Evolutionary conservation across 163 green algal species (phyloP), one percentile per base, ranked within the genome.

Genomic region (Chlamydomonas reinhardtii): DNA sequence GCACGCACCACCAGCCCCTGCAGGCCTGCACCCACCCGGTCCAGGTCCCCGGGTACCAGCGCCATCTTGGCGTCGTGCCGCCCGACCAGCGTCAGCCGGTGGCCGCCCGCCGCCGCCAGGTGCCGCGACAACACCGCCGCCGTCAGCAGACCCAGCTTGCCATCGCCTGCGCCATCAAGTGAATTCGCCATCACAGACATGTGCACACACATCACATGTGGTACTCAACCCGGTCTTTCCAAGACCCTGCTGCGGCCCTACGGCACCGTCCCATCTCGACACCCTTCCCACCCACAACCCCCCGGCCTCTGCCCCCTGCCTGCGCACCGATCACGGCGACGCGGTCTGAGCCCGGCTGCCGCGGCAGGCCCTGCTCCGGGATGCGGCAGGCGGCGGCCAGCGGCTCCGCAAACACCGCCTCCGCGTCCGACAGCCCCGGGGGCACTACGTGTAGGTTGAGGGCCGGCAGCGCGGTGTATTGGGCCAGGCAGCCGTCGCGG

Each of bases 321-420:
- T 11, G 56, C 87, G 12, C 52, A 90, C 82, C 88, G 16, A 90
- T 72, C 12, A 90, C 76, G 0, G 72, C 88, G 35, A 90, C 83
- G 0, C 71, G 48, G n/a, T 87, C 82, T 19, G 15, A 0, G 15
- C 5, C n/a, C 20, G 77, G 77, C 34, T 54, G n/a, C 20, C 43
- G 65, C 15, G 77, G 77, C 29, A 84, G 69, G 34, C 79, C 79
- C 69, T 97, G 95, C 86, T 97, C 95, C 20, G 93, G 74, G 29
- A 97, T 93, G 16, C 94, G 80, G 68, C 90, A 94, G 0, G 95
- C 95, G 6, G 95, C 95, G 19, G 95, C 95, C 56, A 97, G 87
- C 0, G 95, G 95, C 83, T 97, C 95, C 70, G 88, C 79, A 79
- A 96, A 97, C 8, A 72, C 87, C 19, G 95, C 95, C 66, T 94